Conservation (phyloP, 2,329 filamentous ascomycete genomes). For the Lojkania enalia region DNA sequence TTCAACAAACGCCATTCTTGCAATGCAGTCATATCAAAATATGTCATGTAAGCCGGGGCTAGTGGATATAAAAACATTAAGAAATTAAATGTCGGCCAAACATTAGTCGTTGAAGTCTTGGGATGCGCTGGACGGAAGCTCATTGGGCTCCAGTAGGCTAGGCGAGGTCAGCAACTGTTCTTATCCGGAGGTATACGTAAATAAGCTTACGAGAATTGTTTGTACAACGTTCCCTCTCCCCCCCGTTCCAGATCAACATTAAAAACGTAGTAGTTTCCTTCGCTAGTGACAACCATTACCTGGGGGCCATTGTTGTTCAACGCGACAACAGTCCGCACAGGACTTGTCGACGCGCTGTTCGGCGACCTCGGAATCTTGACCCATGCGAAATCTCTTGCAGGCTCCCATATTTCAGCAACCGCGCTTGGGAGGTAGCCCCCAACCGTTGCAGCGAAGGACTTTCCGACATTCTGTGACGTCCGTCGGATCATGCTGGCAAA, state of each 20-base stretch:
- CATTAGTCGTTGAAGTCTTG: conserved; percentile 36
- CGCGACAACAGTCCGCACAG: conserved; percentile 88
- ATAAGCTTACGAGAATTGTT: conserved; percentile 83
- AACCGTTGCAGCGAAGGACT: conserved; percentile 83
- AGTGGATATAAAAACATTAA: neutral
- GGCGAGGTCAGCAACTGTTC: conserved; percentile 10
- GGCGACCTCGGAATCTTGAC: conserved; percentile 79
- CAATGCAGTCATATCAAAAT: conserved; percentile 28
- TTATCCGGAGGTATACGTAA: neutral
- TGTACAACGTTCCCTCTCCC: conserved; percentile 86
- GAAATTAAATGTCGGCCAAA: conserved; percentile 1
- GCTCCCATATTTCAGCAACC: conserved; percentile 98
- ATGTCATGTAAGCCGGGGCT: conserved; percentile 1
- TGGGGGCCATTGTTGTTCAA: conserved; percentile 95
- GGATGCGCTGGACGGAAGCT: conserved; percentile 34
- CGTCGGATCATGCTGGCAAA: conserved; percentile 90
- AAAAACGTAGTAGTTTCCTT: conserved; percentile 93
- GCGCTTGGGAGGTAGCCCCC: conserved; percentile 91
- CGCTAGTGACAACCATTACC: conserved; percentile 96
- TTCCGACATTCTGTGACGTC: conserved; percentile 91
- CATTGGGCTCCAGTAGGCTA: conserved; percentile 42
- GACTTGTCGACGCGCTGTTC: conserved; percentile 47
- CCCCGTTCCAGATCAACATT: conserved; percentile 93
- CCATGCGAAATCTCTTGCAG: conserved; percentile 90
- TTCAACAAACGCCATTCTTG: conserved; percentile 27